Evolutionary conservation across 1,284 basidiomycete species (phyloP).

Genomic region (Ganoderma boninense): DNA sequence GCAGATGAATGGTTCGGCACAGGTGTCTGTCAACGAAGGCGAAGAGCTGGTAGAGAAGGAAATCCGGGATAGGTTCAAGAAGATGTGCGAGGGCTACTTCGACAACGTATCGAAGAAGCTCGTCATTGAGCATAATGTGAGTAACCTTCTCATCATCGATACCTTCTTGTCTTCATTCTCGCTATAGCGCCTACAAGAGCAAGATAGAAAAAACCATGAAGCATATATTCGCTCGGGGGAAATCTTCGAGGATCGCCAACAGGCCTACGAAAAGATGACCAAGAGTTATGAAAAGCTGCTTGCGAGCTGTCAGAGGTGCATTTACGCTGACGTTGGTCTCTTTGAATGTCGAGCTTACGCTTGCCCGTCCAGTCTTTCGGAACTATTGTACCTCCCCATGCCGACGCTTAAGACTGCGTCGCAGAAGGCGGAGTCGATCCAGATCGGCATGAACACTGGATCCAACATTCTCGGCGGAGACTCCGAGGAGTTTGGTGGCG

Average conservation of each 20-base stretch:
- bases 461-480: slow-evolving; percentile 53
- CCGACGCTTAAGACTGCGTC: slow-evolving; percentile 85
- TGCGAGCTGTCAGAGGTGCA: slow-evolving; percentile 84
- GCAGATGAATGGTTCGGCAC: slow-evolving; percentile 48
- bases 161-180: background rate
- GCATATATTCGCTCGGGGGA: slow-evolving; percentile 99
- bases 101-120: slow-evolving; percentile 92
- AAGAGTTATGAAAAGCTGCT: slow-evolving; percentile 95
- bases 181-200: slow-evolving; percentile 89
- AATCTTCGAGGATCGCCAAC: slow-evolving; percentile 98
- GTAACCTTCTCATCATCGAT: slow-evolving; percentile 34
- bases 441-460: slow-evolving; percentile 65
- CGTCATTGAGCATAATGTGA: slow-evolving; percentile 88
- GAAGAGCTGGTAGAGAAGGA: slow-evolving; percentile 86
- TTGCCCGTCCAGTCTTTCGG: slow-evolving; percentile 73
- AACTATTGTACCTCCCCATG: slow-evolving; percentile 83
- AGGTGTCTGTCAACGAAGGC: slow-evolving; percentile 56
- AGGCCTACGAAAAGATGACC: slow-evolving; percentile 98
- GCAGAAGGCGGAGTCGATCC: slow-evolving; percentile 81
- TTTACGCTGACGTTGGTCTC: slow-evolving; percentile 16
- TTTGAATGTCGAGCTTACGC: background rate
- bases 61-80: slow-evolving; percentile 88
- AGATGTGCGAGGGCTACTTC: slow-evolving; percentile 94
- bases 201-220: slow-evolving; percentile 96
- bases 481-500: slow-evolving; percentile 70